Percentiles rank a stretch among this genome's conserved stretches.
These are phyloP conservation scores for Phlegmacium glaucopus DNA, from an alignment of 768 basidiomycete genomes.

Conservation along the genomic window DNA sequence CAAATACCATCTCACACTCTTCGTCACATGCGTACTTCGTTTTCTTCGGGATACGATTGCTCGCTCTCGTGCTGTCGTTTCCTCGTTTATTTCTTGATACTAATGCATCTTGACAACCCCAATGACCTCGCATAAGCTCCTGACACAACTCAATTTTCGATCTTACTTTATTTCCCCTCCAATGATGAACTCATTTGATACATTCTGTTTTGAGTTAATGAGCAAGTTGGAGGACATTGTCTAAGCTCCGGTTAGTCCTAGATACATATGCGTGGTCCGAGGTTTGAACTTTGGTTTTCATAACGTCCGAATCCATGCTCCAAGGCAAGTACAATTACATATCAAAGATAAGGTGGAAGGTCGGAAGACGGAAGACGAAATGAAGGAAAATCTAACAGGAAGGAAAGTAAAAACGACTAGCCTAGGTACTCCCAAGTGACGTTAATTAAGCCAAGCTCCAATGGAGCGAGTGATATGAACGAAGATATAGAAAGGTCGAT, in stretches of 20 bases:
- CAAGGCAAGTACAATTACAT: no score
- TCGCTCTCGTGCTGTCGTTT: constrained; percentile 2
- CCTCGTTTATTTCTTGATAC: constrained; percentile 7
- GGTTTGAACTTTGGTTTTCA: no score
- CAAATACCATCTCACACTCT: constrained; percentile 4
- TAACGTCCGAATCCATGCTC: no score
- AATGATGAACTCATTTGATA: no score
- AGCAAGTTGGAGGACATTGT: no score
- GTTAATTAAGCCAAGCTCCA: constrained; percentile 18
- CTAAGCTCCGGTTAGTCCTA: no score
- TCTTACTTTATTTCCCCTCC: constrained; percentile 4
- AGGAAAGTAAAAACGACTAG: background rate
- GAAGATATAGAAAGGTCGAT: constrained; percentile 27
- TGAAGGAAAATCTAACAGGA: background rate
- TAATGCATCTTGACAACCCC: constrained; percentile 19
- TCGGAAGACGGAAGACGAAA: no score
- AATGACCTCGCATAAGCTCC: constrained; percentile 12
- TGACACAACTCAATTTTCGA: background rate
- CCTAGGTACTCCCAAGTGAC: constrained; percentile 22
- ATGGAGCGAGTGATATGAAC: constrained; percentile 25
- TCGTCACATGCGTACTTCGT: background rate
- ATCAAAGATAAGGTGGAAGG: no score
- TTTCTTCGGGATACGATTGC: constrained; percentile 1
- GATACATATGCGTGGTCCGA: no score
- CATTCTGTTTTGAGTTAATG: no score